Evolutionary conservation across 805 yeast species (phyloP).

Genomic region (Phaffomyces opuntiae): DNA sequence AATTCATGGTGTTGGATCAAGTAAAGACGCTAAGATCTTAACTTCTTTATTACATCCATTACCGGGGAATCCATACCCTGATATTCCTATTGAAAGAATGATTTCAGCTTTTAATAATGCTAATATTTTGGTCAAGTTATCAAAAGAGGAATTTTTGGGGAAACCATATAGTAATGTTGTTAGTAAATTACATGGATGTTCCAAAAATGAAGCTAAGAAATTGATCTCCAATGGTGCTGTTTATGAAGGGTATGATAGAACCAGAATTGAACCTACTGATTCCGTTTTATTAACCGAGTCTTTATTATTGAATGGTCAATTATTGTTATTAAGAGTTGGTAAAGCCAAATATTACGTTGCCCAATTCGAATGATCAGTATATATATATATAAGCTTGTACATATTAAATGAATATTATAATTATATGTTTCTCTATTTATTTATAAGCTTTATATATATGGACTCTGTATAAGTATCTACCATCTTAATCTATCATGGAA

Average conservation of each 20-base stretch:
- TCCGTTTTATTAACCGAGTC: conserved; percentile 39
- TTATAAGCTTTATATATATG: background rate
- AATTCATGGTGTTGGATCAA: conserved; percentile 76
- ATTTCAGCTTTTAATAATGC: conserved; percentile 52
- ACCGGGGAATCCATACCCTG: conserved; percentile 41
- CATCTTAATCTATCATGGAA: conserved; percentile 13
- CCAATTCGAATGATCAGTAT: conserved; percentile 23
- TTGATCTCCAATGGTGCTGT: conserved; percentile 66
- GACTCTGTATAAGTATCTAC: too few species aligned
- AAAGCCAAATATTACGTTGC: conserved; percentile 59
- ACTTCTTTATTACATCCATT: conserved; percentile 63
- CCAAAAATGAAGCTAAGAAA: conserved; percentile 53
- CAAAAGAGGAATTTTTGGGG: conserved; percentile 29
- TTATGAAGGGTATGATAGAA: conserved; percentile 56
- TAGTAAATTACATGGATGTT: conserved; percentile 38
- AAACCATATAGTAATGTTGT: conserved; percentile 47
- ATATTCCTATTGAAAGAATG: conserved; percentile 42
- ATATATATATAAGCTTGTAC: background rate
- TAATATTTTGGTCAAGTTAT: conserved; percentile 38
- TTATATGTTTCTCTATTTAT: background rate
- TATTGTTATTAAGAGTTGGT: conserved; percentile 68
- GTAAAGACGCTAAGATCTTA: conserved; percentile 58
- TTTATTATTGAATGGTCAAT: conserved; percentile 48
- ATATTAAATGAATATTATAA: background rate
- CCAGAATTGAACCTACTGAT: conserved; percentile 45